A percentile compares a stretch with the other conserved stretches of the same genome.
Evolutionary conservation across 2,329 filamentous ascomycete genomes (phyloP).

Genomic region (Calonectria ilicicola): DNA sequence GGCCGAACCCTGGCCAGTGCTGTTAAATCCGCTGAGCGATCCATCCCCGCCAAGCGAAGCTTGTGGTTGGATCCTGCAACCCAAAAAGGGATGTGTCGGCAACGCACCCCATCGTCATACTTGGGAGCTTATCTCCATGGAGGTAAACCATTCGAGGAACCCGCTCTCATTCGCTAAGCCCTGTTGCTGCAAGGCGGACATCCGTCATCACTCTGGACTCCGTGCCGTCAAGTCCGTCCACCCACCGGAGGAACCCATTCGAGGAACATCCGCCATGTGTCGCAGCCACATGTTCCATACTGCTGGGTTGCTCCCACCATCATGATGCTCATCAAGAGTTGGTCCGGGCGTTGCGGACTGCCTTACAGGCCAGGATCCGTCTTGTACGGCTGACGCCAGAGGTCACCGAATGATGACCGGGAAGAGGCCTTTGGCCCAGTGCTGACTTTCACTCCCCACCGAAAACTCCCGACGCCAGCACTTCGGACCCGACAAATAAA

Average conservation of each 20-base stretch:
- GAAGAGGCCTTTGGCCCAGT: neutral
- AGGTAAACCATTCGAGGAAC: neutral
- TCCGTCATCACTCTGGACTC: neutral
- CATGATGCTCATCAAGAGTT: neutral
- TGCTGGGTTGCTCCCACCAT: conserved; percentile 1
- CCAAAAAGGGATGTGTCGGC: neutral
- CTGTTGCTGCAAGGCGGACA: neutral
- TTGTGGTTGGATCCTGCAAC: neutral
- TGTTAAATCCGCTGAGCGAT: conserved; percentile 4
- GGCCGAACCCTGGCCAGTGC: neutral
- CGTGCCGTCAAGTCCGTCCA: conserved; percentile 2
- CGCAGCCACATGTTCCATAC: conserved; percentile 1
- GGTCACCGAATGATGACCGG: neutral
- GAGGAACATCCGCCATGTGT: conserved; percentile 1
- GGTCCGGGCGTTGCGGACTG: neutral
- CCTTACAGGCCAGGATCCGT: neutral
- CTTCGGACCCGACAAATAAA: neutral
- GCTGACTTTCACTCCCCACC: neutral
- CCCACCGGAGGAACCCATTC: neutral
- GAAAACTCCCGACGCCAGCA: neutral
- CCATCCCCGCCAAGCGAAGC: neutral
- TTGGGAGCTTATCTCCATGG: conserved; percentile 1
- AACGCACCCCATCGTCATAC: neutral
- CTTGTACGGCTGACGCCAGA: neutral
- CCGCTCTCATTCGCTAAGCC: neutral